Evolutionary conservation across 805 yeast species (phyloP).

Genomic region (Yarrowia porcina): DNA sequence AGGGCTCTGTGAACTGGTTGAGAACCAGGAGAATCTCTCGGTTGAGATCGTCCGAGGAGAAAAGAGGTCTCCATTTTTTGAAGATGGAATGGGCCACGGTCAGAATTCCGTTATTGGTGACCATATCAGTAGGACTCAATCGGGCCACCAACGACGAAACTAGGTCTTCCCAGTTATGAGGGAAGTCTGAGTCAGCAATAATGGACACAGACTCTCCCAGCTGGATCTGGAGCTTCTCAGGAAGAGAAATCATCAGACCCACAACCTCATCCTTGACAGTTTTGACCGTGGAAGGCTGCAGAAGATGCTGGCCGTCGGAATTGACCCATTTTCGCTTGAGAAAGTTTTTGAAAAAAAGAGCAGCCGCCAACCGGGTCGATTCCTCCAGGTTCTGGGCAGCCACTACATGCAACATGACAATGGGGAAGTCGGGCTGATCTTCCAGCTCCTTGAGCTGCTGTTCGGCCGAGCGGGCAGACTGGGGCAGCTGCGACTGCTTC

Average conservation of each 20-base stretch:
- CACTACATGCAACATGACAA: constrained; percentile 71
- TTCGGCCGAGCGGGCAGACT: constrained; percentile 44
- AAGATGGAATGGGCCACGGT: constrained; percentile 93
- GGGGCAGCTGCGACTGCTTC: constrained; percentile 22
- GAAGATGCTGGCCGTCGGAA: constrained; percentile 75
- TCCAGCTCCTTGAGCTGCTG: constrained; percentile 61
- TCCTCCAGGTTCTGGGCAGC: constrained; percentile 54
- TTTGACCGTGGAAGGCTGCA: constrained; percentile 58
- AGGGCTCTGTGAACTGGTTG: constrained; percentile 78
- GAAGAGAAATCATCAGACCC: constrained; percentile 79
- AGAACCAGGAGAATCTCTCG: constrained; percentile 83
- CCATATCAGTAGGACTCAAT: constrained; percentile 61
- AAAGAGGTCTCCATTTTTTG: constrained; percentile 94
- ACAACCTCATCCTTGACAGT: constrained; percentile 74
- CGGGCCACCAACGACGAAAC: constrained; percentile 56
- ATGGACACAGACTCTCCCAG: constrained; percentile 89
- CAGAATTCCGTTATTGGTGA: constrained; percentile 77
- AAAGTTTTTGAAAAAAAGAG: constrained; percentile 85
- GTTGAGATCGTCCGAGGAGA: constrained; percentile 85
- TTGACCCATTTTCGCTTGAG: constrained; percentile 84
- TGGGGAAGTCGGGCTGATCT: constrained; percentile 65
- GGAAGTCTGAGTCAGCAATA: constrained; percentile 95
- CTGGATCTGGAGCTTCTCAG: constrained; percentile 75
- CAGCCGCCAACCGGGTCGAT: constrained; percentile 77
- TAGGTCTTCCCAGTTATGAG: constrained; percentile 79